Evolutionary conservation across 768 basidiomycete species (phyloP), one percentile per base, ranked within the genome.

Genomic region (Kondoa subrosea): DNA sequence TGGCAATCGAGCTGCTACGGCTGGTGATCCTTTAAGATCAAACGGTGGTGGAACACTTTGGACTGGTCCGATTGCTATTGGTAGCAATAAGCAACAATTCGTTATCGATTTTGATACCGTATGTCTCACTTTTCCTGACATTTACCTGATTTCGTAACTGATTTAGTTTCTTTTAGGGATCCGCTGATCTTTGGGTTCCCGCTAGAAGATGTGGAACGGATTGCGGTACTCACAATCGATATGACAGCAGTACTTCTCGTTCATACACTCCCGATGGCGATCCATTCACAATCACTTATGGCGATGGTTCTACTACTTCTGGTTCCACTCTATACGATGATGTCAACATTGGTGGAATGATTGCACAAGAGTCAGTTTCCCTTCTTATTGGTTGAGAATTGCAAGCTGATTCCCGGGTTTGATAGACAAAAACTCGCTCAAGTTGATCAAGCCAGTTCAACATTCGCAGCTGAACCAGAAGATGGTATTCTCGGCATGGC

Each of bases 221-320:
- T 1, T 64, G 69, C 8, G 81, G 80, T 68, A 64, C 68, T 2
- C 75, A 75, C 70, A 75, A 70, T n/a, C 67, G 67, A 57, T 81
- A 80, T 69, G 71, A 78, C 62, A 74, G 80, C 14, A 71, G 72
- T 16, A 32, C 67, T 14, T 79, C 77, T 4, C 76, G 78, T 1
- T 79, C 81, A 1, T 29, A 12, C 61, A 63, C 14, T 32, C 27
- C 61, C 14, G 61, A 27, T 63, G 26, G 27, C 63, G 66, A 67
- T 34, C 62, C 56, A 25, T 83, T 82, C 72, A 73, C 69, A 17
- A 78, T 83, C 66, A 68, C 74, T 15, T 83, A 81, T 69, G 83
- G 80, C 34, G 82, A 83, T 69, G 81, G 82, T 2, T 80, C 80
- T 0, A 63, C 26, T 27, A 30, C 61, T 27, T 63, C 61, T 30